Percentiles rank a stretch among this genome's conserved stretches.
Evolutionary conservation across 495 filamentous ascomycete genomes (phyloP).

Genomic region (Aspergillus carlsbadensis): DNA sequence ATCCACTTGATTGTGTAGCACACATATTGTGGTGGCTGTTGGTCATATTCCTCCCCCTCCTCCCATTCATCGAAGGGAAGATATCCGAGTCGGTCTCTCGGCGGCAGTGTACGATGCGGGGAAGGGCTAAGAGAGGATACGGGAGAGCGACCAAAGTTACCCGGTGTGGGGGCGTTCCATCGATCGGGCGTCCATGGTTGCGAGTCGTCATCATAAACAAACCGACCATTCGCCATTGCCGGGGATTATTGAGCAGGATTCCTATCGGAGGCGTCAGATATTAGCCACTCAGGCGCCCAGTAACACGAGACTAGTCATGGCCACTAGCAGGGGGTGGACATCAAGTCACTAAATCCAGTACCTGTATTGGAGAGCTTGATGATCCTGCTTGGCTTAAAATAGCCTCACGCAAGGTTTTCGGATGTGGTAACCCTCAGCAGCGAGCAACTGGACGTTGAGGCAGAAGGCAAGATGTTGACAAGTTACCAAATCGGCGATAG

Average conservation of each 20-base stretch:
- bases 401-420: too few species aligned
- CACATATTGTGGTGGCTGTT: background rate
- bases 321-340: too few species aligned
- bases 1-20: slow-evolving; percentile 4
- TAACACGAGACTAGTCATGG: too few species aligned
- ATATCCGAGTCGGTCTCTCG: background rate
- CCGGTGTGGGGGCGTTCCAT: slow-evolving; percentile 1
- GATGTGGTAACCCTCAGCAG: too few species aligned
- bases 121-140: background rate
- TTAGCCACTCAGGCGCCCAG: too few species aligned
- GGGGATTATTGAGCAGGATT: background rate
- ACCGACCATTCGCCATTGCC: background rate
- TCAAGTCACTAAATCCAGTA: too few species aligned
- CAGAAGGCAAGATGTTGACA: too few species aligned
- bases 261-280: too few species aligned
- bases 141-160: background rate
- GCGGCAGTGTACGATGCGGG: background rate
- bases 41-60: background rate
- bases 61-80: background rate
- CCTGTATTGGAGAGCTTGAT: background rate
- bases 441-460: too few species aligned
- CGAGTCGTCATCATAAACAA: background rate
- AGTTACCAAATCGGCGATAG: too few species aligned
- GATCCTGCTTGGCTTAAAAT: too few species aligned
- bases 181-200: background rate